phyloP scores from a whole-genome alignment of 768 basidiomycete genomes.

The Leccinum arenicola region DNA sequence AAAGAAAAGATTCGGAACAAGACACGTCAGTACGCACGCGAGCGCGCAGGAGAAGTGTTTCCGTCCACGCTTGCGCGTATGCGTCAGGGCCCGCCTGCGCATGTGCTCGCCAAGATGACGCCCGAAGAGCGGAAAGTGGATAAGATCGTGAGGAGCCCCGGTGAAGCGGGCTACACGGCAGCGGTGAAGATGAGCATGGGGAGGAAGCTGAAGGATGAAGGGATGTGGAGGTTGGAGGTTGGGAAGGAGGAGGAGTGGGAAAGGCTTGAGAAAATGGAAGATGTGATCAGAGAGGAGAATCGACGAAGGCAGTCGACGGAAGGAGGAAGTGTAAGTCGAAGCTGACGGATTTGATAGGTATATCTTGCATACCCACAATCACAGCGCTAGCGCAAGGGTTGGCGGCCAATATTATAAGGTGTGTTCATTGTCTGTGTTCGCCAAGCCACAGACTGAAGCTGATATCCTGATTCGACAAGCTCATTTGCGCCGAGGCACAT shows the following conservation, averaged over 20 bases:
- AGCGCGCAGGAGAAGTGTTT: constrained; percentile 62
- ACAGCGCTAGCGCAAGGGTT: no score
- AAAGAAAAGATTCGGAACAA: constrained; percentile 61
- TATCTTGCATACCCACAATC: background rate
- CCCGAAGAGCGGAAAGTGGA: constrained; percentile 47
- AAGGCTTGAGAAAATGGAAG: constrained; percentile 26
- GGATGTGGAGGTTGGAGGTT: constrained; percentile 34
- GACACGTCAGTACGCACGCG: constrained; percentile 57
- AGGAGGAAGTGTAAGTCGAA: background rate
- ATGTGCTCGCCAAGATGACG: constrained; percentile 52
- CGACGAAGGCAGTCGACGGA: constrained; percentile 9
- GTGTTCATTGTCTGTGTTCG: no score
- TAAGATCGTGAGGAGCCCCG: constrained; percentile 45
- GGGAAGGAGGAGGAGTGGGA: constrained; percentile 28
- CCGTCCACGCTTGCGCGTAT: constrained; percentile 44
- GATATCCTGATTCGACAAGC: no score
- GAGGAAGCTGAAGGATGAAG: constrained; percentile 40
- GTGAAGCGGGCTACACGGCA: constrained; percentile 74
- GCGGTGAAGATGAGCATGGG: constrained; percentile 56
- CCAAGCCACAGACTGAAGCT: no score
- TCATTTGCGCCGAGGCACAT: no score
- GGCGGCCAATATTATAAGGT: no score
- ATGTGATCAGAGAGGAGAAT: constrained; percentile 32
- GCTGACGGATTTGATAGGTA: constrained; percentile 3
- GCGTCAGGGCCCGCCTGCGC: constrained; percentile 61